Evolutionary conservation across 768 basidiomycete species (phyloP).

Genomic region (Scleroderma citrinum): DNA sequence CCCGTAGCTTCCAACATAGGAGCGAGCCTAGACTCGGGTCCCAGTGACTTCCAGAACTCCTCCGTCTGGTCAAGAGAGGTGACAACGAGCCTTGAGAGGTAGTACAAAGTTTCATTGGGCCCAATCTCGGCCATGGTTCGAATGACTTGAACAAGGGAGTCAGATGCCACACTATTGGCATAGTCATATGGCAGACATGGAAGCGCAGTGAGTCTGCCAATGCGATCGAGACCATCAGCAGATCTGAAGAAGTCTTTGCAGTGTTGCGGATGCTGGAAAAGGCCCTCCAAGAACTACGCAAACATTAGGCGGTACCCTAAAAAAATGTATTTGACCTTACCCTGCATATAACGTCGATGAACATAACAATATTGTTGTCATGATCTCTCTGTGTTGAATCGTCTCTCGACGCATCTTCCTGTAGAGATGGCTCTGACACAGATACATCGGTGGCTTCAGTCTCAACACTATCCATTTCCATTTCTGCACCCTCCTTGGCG

Average conservation of each 20-base stretch:
- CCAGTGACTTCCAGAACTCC: conserved; percentile 58
- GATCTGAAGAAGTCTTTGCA: conserved; percentile 83
- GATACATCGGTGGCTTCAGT: conserved; percentile 16
- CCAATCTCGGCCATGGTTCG: conserved; percentile 84
- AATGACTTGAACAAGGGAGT: conserved; percentile 84
- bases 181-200: conserved; percentile 90
- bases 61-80: conserved; percentile 63
- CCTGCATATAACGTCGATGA: conserved; percentile 72
- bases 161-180: conserved; percentile 76
- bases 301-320: not conserved
- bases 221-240: conserved; percentile 63
- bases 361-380: conserved; percentile 72
- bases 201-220: conserved; percentile 73
- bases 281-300: conserved; percentile 80
- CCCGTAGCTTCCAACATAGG: conserved; percentile 52
- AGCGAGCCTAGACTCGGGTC: conserved; percentile 57
- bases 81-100: conserved; percentile 65
- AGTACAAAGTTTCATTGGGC: conserved; percentile 66
- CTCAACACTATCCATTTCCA: conserved; percentile 45
- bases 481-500: conserved; percentile 26
- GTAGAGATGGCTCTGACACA: conserved; percentile 14
- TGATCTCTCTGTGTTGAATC: conserved; percentile 47
- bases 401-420: conserved; percentile 15
- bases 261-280: conserved; percentile 88
- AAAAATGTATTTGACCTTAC: conserved; percentile 37